Base-by-base conservation (phyloP, 495 filamentous ascomycete species). In the Alectoria sarmentosa region DNA sequence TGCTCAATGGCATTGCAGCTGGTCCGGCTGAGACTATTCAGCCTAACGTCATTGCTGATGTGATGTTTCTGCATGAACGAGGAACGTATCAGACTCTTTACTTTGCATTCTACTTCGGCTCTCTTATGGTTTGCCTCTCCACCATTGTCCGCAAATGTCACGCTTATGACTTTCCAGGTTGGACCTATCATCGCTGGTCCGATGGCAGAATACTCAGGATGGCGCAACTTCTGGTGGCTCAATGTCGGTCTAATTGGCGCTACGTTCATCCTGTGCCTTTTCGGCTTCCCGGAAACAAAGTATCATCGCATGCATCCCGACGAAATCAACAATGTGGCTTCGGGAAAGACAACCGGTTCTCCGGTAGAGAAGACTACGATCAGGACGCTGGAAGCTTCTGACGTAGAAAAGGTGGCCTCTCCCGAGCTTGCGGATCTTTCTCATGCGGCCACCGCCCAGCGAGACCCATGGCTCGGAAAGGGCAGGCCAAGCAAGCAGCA, bases 41-140 rank as follows among this genome's bases (percentile, higher is more conserved):
- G 56, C 84, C 85, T 0, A 80, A 83, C 60, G 79, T 89, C 30
- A 88, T 88, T 63, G 80, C 84, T 17, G 86, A 88, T 64, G 83
- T 86, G 61, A 84, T 85, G 72, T 88, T 88, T 74, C 72, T 88
- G 1, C 84, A 89, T 69, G 84, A 88, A 67, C 77, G 86, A 54
- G 86, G 86, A 32, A 81, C 82, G 46, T 84, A 85, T 69, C 85
- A 88, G 63, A 87, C 85, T 0, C 75, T 87, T 17, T 88, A 88
- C 70, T 88, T 84, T 73, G 84, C 81, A 23, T 77, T 72, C 37
- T 79, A 77, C 55, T 78, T 78, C 62, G 76, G 77, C 8, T 73
- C 77, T 41, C 67, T 79, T 2, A 77, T 75, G 76, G 76, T 74
- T 65, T 59, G 69, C 48, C 52, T n/a, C 30, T 38, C 58, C 13